Conservation (phyloP, 2,329 filamentous ascomycete genomes). For the Paecilomyces dactylethromorphus region DNA sequence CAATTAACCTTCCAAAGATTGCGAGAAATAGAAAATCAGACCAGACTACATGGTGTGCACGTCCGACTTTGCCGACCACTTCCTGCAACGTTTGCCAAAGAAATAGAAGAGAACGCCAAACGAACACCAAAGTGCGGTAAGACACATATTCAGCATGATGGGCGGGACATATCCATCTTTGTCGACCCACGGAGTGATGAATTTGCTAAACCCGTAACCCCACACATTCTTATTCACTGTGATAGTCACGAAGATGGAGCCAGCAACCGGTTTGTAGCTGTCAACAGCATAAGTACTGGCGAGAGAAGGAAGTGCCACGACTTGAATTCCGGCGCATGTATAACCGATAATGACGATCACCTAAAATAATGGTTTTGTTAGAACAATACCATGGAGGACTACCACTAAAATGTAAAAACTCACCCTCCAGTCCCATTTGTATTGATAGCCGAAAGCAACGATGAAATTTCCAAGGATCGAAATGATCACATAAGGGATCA, state of each 20-base stretch:
- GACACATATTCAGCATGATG: constrained; percentile 54
- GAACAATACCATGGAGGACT: background rate
- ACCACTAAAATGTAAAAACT: constrained; percentile 11
- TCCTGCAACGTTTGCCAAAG: constrained; percentile 52
- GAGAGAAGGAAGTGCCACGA: constrained; percentile 55
- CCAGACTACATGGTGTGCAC: constrained; percentile 46
- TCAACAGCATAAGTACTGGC: constrained; percentile 55
- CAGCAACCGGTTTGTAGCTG: constrained; percentile 57
- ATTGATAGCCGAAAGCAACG: constrained; percentile 48
- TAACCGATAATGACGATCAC: constrained; percentile 53
- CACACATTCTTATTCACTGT: constrained; percentile 61
- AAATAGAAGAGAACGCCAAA: constrained; percentile 52
- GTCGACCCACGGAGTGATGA: constrained; percentile 48
- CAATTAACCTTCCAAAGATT: no score
- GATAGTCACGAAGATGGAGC: constrained; percentile 53
- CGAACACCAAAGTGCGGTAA: constrained; percentile 49
- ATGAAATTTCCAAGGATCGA: constrained; percentile 55
- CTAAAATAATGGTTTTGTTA: constrained; percentile 9
- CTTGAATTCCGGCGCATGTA: constrained; percentile 51
- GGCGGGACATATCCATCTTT: constrained; percentile 47
- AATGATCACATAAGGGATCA: constrained; percentile 52
- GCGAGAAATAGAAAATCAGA: background rate
- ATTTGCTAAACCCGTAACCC: constrained; percentile 55
- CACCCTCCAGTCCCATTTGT: constrained; percentile 48
- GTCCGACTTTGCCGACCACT: constrained; percentile 49